Percentiles rank a stretch among this genome's conserved stretches.
phyloP scores from a whole-genome alignment of 2,329 filamentous ascomycete species.

The Fusarium penzigii region DNA sequence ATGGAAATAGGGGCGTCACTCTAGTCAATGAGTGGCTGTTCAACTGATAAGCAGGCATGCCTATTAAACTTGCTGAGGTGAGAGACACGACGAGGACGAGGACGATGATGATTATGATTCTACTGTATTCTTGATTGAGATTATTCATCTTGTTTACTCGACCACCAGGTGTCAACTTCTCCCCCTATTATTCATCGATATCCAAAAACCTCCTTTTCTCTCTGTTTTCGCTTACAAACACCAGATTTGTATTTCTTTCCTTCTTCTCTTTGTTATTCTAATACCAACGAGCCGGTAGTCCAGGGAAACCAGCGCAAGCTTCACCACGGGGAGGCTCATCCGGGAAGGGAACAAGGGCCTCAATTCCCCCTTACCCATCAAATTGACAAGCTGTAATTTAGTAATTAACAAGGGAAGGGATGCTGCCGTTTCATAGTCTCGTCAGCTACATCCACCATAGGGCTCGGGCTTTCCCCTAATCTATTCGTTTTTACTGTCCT shows the following conservation, averaged over 20 bases:
- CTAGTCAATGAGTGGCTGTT: too few relatives aligned
- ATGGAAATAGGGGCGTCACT: too few relatives aligned
- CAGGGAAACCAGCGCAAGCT: conserved; percentile 24
- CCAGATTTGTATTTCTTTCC: conserved; percentile 18
- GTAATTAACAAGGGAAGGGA: conserved; percentile 25
- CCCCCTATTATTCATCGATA: not conserved
- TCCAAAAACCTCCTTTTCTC: conserved; percentile 1
- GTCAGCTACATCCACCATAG: conserved; percentile 18
- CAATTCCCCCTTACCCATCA: too few relatives aligned
- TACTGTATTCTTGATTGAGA: too few relatives aligned
- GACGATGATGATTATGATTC: too few relatives aligned
- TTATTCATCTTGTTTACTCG: too few relatives aligned
- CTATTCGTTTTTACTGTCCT: conserved; percentile 4
- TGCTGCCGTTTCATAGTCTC: conserved; percentile 23
- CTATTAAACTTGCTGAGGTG: too few relatives aligned
- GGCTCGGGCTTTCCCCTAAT: conserved; percentile 23
- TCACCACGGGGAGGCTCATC: conserved; percentile 27
- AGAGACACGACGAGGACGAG: too few relatives aligned
- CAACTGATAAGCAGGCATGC: too few relatives aligned
- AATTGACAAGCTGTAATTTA: too few relatives aligned
- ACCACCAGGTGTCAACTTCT: conserved; percentile 1
- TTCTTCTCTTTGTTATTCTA: conserved; percentile 20
- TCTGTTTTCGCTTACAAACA: conserved; percentile 5
- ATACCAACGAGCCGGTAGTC: conserved; percentile 29
- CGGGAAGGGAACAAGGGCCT: not conserved